phyloP scores from a whole-genome alignment of 768 basidiomycete genomes.

The Thelephora aurantiotincta region DNA sequence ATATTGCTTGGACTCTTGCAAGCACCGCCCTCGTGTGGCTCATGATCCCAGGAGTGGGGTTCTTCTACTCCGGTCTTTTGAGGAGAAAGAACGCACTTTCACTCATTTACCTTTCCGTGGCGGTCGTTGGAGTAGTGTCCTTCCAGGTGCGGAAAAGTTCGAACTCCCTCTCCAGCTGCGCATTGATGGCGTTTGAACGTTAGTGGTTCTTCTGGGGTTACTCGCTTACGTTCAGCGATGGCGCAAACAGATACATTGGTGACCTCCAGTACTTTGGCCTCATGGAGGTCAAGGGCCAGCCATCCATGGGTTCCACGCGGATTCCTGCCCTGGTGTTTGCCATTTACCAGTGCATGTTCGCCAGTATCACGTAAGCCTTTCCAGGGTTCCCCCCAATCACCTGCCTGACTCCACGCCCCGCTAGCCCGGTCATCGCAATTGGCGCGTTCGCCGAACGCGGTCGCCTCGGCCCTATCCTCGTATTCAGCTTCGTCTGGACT shows the following conservation, averaged over 20 bases:
- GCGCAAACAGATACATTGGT: slow-evolving; percentile 66
- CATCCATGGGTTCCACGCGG: slow-evolving; percentile 55
- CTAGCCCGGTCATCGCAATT: slow-evolving; percentile 73
- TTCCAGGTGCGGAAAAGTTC: slow-evolving; percentile 45
- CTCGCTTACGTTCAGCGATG: slow-evolving; percentile 81
- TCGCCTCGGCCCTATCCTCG: slow-evolving; percentile 70
- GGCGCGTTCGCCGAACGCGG: slow-evolving; percentile 89
- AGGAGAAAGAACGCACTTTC: slow-evolving; percentile 88
- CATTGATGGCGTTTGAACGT: slow-evolving; percentile 9
- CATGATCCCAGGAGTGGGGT: slow-evolving; percentile 58
- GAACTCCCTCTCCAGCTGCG: background rate
- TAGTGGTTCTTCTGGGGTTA: slow-evolving; percentile 99
- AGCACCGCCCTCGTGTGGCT: slow-evolving; percentile 70
- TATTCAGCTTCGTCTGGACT: slow-evolving; percentile 86
- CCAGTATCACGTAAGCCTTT: slow-evolving; percentile 59
- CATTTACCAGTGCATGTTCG: slow-evolving; percentile 86
- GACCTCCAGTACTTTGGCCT: slow-evolving; percentile 78
- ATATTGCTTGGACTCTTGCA: slow-evolving; percentile 56
- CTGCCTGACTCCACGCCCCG: background rate
- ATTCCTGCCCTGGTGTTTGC: slow-evolving; percentile 69
- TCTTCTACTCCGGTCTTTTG: slow-evolving; percentile 84
- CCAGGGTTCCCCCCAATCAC: background rate
- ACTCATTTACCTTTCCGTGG: slow-evolving; percentile 75
- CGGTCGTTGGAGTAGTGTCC: slow-evolving; percentile 63
- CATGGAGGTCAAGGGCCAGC: slow-evolving; percentile 59